Conservation (phyloP, 805 yeast genomes). For the Sporopachydermia lactativora region DNA sequence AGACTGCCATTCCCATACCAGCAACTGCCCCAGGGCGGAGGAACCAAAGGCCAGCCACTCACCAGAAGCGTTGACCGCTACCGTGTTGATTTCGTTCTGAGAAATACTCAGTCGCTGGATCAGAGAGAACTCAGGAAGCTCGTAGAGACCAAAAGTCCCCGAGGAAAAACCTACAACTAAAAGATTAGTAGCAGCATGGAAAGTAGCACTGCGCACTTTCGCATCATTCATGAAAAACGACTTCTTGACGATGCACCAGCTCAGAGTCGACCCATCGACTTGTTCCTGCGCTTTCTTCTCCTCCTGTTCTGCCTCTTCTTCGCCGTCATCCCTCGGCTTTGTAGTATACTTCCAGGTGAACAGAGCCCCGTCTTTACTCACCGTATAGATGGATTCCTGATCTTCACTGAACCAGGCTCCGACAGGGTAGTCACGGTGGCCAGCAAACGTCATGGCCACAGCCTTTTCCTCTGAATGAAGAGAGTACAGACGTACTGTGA, state of each 20-base stretch:
- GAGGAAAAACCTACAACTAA: constrained; percentile 80
- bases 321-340: constrained; percentile 33
- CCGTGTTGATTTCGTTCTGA: constrained; percentile 75
- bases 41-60: constrained; percentile 98
- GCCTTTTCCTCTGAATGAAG: constrained; percentile 50
- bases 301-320: constrained; percentile 29
- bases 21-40: constrained; percentile 73
- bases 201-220: constrained; percentile 66
- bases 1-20: constrained; percentile 98
- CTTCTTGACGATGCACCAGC: constrained; percentile 77
- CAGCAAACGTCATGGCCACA: constrained; percentile 79
- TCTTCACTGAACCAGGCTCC: constrained; percentile 77
- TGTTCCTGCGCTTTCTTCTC: constrained; percentile 25
- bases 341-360: constrained; percentile 81
- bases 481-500: constrained; percentile 79
- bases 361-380: constrained; percentile 90
- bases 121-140: constrained; percentile 63
- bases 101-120: constrained; percentile 88
- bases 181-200: constrained; percentile 57
- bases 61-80: constrained; percentile 67
- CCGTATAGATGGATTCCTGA: constrained; percentile 77
- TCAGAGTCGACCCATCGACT: constrained; percentile 24
- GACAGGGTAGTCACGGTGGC: constrained; percentile 82
- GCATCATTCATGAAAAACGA: constrained; percentile 61
- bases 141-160: constrained; percentile 88